Evolutionary conservation across 192 early-diverging fungal genomes (phyloP).

Genomic region (Backusella mclennaniae): DNA sequence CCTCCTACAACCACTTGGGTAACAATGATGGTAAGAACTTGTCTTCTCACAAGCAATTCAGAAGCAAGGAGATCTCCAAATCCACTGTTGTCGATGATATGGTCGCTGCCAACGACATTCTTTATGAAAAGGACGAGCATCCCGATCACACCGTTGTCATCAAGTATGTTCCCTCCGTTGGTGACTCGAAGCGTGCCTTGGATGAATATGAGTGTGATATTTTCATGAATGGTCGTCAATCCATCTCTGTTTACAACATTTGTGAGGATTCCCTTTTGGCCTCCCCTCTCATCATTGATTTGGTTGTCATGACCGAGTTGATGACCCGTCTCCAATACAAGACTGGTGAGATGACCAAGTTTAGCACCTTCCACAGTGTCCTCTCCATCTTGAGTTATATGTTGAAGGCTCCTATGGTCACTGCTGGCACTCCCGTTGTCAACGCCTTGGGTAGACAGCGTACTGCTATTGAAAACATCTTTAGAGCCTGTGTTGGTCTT

Average conservation of each 20-base stretch:
- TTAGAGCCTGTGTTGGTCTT: constrained; percentile 95
- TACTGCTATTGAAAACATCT: constrained; percentile 95
- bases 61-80: constrained; percentile 99
- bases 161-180: constrained; percentile 97
- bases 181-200: constrained; percentile 96
- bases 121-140: constrained; percentile 81
- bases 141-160: constrained; percentile 85
- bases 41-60: constrained; percentile 96
- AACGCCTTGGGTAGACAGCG: constrained; percentile 97
- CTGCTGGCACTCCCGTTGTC: constrained; percentile 91
- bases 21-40: constrained; percentile 99
- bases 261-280: constrained; percentile 99
- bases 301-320: constrained; percentile 93
- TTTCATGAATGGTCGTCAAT: constrained; percentile 97
- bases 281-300: constrained; percentile 94
- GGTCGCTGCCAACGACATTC: constrained; percentile 91
- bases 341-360: constrained; percentile 73
- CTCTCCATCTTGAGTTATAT: constrained; percentile 87
- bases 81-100: constrained; percentile 99
- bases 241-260: constrained; percentile 97
- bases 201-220: constrained; percentile 99
- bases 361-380: constrained; percentile 90
- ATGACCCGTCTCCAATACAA: constrained; percentile 96
- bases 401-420: constrained; percentile 98
- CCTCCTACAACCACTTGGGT: constrained; percentile 97